Evolutionary conservation across 2,329 filamentous ascomycete genomes (phyloP), one percentile per base, ranked within the genome.

Genomic region (Pseudomassariella vexata): DNA sequence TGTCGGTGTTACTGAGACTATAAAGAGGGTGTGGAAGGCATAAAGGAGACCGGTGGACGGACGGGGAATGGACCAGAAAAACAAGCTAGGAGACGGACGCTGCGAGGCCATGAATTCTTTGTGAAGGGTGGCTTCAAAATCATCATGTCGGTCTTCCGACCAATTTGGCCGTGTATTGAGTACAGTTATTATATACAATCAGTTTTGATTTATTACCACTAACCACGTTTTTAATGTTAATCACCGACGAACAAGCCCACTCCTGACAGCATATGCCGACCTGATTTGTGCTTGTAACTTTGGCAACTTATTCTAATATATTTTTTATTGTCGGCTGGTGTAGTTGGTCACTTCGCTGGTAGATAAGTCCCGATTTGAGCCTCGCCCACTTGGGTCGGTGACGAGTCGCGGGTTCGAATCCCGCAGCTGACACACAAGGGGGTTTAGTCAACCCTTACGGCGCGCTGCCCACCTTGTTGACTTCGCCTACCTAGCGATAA

Each of bases 1-100:
- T 48, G 87, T 98, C 32, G 92, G 92, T 45, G 61, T 98, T 38
- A 95, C 88, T 7, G 90, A 94, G 72, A 82, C 81, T 19, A 72
- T 95, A 46, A 87, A 84, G 73, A 77, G 84, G 56, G 68, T 96
- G 41, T 98, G 92, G 92, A 85, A 73, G 53, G 90, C 92, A 52
- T 86, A 66, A 25, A 19, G 27, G 27, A 14, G n/a, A 32, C n/a
- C n/a, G n/a, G n/a, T 24, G 11, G 30, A 17, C 18, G 15, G 28
- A 24, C 9, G 30, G 14, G 9, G 12, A 19, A 12, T 12, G 6
- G 9, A 17, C 17, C 12, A 28, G 19, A 10, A 9, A 14, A 29
- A 11, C 24, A 18, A 19, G 18, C 15, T 18, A 22, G 14, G 19
- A 23, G 18, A 14, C 8, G 20, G 20, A 16, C 23, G 19, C 17